These are phyloP conservation scores for Rhodotorula sphaerocarpa DNA, from an alignment of 768 basidiomycete genomes.

Conservation along the genomic window DNA sequence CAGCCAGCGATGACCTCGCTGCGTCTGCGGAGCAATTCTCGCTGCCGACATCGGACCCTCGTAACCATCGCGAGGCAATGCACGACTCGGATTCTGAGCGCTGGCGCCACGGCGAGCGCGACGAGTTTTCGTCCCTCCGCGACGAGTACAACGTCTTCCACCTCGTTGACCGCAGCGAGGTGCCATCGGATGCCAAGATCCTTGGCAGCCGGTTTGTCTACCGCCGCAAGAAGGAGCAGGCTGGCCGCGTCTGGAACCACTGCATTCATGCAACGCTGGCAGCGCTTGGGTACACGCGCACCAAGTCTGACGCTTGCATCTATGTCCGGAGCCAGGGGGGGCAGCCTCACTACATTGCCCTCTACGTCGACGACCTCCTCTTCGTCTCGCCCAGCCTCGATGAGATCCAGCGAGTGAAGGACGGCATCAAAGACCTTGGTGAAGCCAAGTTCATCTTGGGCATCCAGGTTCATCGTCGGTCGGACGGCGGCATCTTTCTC, in stretches of 20 bases:
- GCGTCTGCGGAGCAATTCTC: background rate
- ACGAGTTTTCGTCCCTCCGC: no score
- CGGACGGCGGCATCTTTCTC: constrained; percentile 9
- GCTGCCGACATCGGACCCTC: background rate
- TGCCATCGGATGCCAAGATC: constrained; percentile 41
- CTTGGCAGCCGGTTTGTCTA: constrained; percentile 48
- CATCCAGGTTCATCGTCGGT: constrained; percentile 5
- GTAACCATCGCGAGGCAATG: constrained; percentile 5
- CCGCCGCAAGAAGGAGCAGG: constrained; percentile 44
- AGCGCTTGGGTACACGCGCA: background rate
- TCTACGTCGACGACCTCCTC: constrained; percentile 18
- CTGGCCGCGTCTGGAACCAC: constrained; percentile 1
- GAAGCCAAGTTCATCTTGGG: constrained; percentile 37
- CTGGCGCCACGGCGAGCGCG: constrained; percentile 27
- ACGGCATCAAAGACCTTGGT: constrained; percentile 39
- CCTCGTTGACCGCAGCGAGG: constrained; percentile 34
- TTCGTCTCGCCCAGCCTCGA: background rate
- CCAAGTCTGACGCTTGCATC: constrained; percentile 9
- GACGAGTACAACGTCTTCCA: constrained; percentile 43
- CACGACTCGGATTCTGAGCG: background rate
- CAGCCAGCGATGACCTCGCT: background rate
- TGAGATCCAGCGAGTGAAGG: constrained; percentile 42
- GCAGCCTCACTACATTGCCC: constrained; percentile 6
- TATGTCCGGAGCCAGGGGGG: background rate
- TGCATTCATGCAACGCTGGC: constrained; percentile 6